These are phyloP conservation scores for Helicocarpus griseus DNA, from an alignment of 2,329 filamentous ascomycete species.

Conservation along the genomic window DNA sequence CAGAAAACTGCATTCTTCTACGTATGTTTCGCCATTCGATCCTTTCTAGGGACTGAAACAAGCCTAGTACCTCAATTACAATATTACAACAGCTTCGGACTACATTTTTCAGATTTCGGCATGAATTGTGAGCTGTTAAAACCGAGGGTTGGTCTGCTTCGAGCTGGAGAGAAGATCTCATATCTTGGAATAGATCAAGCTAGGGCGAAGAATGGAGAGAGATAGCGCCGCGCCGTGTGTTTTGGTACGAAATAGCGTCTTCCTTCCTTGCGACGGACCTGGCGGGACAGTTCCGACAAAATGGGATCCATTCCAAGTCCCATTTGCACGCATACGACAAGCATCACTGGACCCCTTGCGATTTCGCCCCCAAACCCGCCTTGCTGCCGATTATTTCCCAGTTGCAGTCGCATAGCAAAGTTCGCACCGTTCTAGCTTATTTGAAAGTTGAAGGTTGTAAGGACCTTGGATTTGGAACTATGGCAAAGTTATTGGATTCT, in stretches of 20 bases:
- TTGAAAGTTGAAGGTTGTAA: neutral
- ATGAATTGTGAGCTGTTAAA: no score
- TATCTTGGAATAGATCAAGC: neutral
- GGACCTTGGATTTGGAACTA: neutral
- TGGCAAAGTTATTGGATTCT: no score
- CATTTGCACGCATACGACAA: neutral
- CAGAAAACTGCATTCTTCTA: no score
- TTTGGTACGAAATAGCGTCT: neutral
- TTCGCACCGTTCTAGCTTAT: neutral
- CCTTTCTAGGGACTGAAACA: no score
- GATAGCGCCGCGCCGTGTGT: neutral
- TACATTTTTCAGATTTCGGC: no score
- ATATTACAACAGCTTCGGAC: no score
- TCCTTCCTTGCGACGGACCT: neutral
- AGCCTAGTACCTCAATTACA: no score
- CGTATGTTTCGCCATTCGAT: no score
- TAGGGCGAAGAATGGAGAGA: neutral
- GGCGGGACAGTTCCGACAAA: neutral
- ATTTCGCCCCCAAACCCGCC: no score
- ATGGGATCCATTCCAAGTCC: neutral
- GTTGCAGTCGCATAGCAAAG: no score
- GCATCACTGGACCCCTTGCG: neutral
- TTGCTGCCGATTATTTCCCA: neutral
- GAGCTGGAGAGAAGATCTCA: no score
- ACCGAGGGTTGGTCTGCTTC: no score